Evolutionary conservation across 331 rosid species (phyloP).

Genomic region (Saraca asoca): DNA sequence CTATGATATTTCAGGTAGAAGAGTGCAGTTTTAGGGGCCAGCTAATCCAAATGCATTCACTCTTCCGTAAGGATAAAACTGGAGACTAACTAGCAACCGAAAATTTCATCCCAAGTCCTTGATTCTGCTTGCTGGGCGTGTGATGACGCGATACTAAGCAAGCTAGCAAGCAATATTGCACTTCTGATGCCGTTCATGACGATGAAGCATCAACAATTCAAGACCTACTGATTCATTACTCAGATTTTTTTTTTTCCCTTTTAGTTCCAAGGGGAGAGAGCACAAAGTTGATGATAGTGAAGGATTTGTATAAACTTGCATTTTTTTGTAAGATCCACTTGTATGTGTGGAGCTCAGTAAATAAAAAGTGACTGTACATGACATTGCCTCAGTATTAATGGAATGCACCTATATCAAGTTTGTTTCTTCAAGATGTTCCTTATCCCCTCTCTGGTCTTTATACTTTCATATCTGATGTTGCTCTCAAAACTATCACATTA

Average conservation of each 20-base stretch:
- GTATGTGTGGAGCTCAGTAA: conserved; percentile 20
- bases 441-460: too few relatives aligned
- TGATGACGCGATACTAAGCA: background rate
- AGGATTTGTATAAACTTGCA: conserved; percentile 9
- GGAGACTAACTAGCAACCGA: conserved; percentile 24
- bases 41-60: conserved; percentile 52
- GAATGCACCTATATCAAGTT: background rate
- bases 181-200: conserved; percentile 23
- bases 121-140: background rate
- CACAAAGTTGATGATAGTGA: conserved; percentile 19
- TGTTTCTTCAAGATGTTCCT: background rate
- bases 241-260: conserved; percentile 33
- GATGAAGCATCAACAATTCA: conserved; percentile 26
- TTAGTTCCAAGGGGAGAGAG: conserved; percentile 31
- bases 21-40: conserved; percentile 82
- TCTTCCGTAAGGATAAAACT: conserved; percentile 27
- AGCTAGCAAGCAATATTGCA: conserved; percentile 19
- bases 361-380: conserved; percentile 29
- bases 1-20: conserved; percentile 59
- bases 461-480: too few relatives aligned
- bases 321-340: conserved; percentile 10
- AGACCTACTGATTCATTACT: conserved; percentile 21
- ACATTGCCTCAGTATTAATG: conserved; percentile 35
- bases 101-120: conserved; percentile 30
- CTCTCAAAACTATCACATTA: too few relatives aligned